Base-by-base conservation (phyloP, 805 yeast genomes). In the Barnettozyma sucrosica region DNA sequence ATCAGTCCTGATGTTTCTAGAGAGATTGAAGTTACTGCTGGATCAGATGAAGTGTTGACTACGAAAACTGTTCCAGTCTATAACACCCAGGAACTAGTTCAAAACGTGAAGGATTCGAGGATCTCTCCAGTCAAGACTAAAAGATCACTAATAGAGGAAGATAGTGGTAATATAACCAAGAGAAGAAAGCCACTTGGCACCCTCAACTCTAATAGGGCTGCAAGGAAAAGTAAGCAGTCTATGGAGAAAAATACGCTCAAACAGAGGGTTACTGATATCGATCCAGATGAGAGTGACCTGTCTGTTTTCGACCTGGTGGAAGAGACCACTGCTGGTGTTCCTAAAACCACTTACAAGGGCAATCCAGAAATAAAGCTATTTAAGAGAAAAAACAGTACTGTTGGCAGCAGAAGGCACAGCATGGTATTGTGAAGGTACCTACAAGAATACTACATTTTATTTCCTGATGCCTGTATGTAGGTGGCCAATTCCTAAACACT, bases 401-500 rank as follows among this genome's bases (percentile, higher is more conserved):
- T 28, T 37, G 26, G 26, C 4, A 18, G 53, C 14, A 61, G 63
- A 52, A 61, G 64, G 43, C 57, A 61, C 44, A 61, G 62, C 24
- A 50, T 55, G 43, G 21, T 58, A 38, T 24, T 55, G 5, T 58
- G 25, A 42, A 20, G n/a, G 13, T 26, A 28, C 32, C 16, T 23
- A 23, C 25, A 23, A 23, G 32, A 28, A 28, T 28, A 13, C 32
- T 28, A 28, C 32, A 11, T 28, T n/a, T 28, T 28, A 14, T 28
- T 28, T 28, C 32, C 32, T 28, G 14, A 28, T 13, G 16, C 16
- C 13, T 3, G 32, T 28, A 28, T 32, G 32, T 18, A 7, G 32
- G 19, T 23, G 21, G n/a, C 16, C 18, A n/a, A 25, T 5, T 32
- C 9, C 65, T 72, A 93, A 25, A 93, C 99, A 63, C 97, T 89